Conservation (phyloP, 148 eudicot genomes). For the Polygonum maritimum region DNA sequence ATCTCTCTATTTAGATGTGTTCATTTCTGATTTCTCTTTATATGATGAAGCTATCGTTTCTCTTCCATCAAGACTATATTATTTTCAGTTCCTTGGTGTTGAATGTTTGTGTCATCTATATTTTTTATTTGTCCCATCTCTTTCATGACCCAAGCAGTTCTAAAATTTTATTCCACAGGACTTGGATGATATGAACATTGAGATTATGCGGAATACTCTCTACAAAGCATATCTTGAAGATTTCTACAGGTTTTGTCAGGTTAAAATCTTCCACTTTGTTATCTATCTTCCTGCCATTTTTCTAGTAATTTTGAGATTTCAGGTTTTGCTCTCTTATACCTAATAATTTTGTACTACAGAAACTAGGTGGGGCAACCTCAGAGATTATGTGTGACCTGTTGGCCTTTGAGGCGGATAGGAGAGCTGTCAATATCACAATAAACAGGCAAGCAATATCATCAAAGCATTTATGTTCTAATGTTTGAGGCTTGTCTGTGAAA, state of each 20-base stretch:
- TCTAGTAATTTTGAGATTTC: not conserved
- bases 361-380: constrained; percentile 97
- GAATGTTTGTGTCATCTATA: not conserved
- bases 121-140: not conserved
- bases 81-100: not conserved
- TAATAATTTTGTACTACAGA: constrained; percentile 36
- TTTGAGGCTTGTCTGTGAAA: not conserved
- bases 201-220: constrained; percentile 96
- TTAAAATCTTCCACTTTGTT: constrained; percentile 11
- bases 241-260: constrained; percentile 92
- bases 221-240: constrained; percentile 99
- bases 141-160: not conserved
- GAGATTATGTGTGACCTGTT: constrained; percentile 91
- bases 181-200: constrained; percentile 99
- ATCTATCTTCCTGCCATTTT: not conserved
- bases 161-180: constrained; percentile 36
- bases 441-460: constrained; percentile 43
- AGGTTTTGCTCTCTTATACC: not conserved
- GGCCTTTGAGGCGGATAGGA: constrained; percentile 92
- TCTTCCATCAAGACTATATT: not conserved
- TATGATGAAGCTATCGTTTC: not conserved
- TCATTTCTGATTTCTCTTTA: not conserved
- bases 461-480: not conserved
- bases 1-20: constrained; percentile 6
- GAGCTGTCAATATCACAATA: constrained; percentile 92